These are phyloP conservation scores for Pochonia chlamydosporia DNA, from an alignment of 2,329 filamentous ascomycete genomes.

Conservation along the genomic window DNA sequence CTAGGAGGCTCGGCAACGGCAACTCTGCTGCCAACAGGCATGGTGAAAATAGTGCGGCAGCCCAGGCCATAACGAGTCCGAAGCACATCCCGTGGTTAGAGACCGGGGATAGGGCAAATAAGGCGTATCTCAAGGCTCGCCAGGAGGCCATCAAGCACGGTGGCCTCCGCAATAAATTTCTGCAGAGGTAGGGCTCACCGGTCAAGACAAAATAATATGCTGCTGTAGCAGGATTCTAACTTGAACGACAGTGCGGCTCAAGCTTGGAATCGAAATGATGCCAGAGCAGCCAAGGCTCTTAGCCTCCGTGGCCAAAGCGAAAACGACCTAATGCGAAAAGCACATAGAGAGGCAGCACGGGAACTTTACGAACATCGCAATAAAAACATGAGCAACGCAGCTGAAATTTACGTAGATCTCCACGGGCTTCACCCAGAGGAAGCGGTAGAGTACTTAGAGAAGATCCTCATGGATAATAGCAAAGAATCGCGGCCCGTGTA, in stretches of 20 bases:
- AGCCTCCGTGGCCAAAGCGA: slow-evolving; percentile 93
- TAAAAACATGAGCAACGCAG: slow-evolving; percentile 49
- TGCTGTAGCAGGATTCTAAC: slow-evolving; percentile 7
- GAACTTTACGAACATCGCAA: slow-evolving; percentile 94
- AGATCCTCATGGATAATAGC: slow-evolving; percentile 77
- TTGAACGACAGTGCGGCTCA: slow-evolving; percentile 68
- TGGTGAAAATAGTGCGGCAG: slow-evolving; percentile 73
- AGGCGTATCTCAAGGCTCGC: slow-evolving; percentile 88
- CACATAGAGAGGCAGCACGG: slow-evolving; percentile 86
- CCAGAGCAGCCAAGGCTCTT: slow-evolving; percentile 88
- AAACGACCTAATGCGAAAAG: slow-evolving; percentile 95
- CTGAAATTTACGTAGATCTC: slow-evolving; percentile 87
- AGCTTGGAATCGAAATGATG: slow-evolving; percentile 98
- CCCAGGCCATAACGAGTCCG: slow-evolving; percentile 77
- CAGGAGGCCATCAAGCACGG: slow-evolving; percentile 97
- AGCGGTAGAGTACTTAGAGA: slow-evolving; percentile 88
- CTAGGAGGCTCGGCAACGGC: slow-evolving; percentile 30
- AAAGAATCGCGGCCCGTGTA: slow-evolving; percentile 74
- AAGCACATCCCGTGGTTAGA: slow-evolving; percentile 96
- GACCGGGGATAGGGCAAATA: slow-evolving; percentile 85
- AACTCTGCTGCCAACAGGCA: slow-evolving; percentile 23
- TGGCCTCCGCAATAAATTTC: slow-evolving; percentile 90
- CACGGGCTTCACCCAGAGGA: slow-evolving; percentile 99
- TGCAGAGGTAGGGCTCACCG: slow-evolving; percentile 65
- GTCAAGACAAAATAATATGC: neutral